A percentile compares a stretch with the other conserved stretches of the same genome.
Conservation (phyloP, 495 filamentous ascomycete species). For the Cercophora sp. region DNA sequence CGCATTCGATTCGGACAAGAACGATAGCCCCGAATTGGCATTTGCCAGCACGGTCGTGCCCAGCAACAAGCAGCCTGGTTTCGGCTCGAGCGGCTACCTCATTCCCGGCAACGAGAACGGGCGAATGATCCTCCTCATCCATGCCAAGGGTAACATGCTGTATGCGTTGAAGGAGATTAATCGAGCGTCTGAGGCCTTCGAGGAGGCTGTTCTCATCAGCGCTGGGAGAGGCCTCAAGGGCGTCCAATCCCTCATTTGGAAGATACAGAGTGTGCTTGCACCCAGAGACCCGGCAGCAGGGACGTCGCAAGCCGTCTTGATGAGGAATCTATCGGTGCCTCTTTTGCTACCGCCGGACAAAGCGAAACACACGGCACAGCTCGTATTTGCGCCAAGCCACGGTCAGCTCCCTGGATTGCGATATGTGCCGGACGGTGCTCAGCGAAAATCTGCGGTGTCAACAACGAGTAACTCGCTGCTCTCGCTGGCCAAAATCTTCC, state of each 20-base stretch:
- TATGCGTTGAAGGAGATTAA: conserved; percentile 85
- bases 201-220: conserved; percentile 89
- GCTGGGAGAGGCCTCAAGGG: conserved; percentile 67
- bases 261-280: conserved; percentile 70
- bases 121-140: conserved; percentile 83
- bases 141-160: conserved; percentile 97
- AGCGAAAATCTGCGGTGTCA: conserved; percentile 77
- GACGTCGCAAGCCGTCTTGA: conserved; percentile 19
- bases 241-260: conserved; percentile 75
- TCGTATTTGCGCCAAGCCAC: conserved; percentile 69
- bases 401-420: conserved; percentile 82
- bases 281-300: conserved; percentile 30
- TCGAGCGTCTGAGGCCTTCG: conserved; percentile 84
- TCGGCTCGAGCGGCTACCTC: conserved; percentile 79
- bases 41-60: conserved; percentile 34
- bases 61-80: conserved; percentile 57
- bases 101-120: conserved; percentile 89
- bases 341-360: conserved; percentile 79
- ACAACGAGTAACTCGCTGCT: conserved; percentile 95
- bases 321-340: conserved; percentile 30
- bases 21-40: conserved; percentile 20
- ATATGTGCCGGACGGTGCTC: conserved; percentile 66
- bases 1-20: conserved; percentile 20
- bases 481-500: conserved; percentile 95
- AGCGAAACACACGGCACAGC: conserved; percentile 76